A percentile compares a stretch with the other conserved stretches of the same genome.
Evolutionary conservation across 106 monocot genomes (phyloP).

Genomic region (Allium fistulosum): DNA sequence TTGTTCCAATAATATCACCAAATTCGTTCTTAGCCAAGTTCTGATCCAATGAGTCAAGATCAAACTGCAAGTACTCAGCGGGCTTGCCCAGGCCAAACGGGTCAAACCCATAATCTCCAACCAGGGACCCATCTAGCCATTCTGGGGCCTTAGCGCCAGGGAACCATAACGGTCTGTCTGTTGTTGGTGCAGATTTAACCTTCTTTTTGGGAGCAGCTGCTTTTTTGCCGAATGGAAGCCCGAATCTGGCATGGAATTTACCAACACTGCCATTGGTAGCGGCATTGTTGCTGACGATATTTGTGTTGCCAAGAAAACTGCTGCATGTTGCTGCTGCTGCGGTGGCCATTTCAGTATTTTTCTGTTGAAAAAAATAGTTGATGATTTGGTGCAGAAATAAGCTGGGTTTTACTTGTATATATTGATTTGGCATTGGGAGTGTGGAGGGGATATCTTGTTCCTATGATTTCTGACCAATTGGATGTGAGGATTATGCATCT

Average conservation of each 20-base stretch:
- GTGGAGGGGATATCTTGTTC: background rate
- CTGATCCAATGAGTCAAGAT: constrained; percentile 91
- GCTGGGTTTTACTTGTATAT: background rate
- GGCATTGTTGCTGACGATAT: constrained; percentile 38
- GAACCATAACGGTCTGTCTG: constrained; percentile 86
- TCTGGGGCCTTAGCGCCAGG: constrained; percentile 83
- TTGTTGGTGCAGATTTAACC: constrained; percentile 8
- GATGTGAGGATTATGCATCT: background rate
- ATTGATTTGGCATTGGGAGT: background rate
- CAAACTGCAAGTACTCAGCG: constrained; percentile 90
- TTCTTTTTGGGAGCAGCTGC: constrained; percentile 35
- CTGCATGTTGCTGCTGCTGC: constrained; percentile 6
- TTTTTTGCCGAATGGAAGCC: constrained; percentile 49
- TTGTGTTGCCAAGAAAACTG: constrained; percentile 11
- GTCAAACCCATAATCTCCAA: constrained; percentile 96
- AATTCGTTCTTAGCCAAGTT: constrained; percentile 77
- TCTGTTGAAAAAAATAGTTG: background rate
- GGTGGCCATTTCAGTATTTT: background rate
- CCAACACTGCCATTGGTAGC: constrained; percentile 4
- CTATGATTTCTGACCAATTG: background rate
- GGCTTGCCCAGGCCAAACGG: constrained; percentile 94
- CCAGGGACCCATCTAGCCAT: constrained; percentile 70
- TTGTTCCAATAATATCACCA: constrained; percentile 75
- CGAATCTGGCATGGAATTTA: constrained; percentile 65
- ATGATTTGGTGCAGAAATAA: background rate